Evolutionary conservation across 345 rosid species (phyloP).

Genomic region (Gossypium arboreum): DNA sequence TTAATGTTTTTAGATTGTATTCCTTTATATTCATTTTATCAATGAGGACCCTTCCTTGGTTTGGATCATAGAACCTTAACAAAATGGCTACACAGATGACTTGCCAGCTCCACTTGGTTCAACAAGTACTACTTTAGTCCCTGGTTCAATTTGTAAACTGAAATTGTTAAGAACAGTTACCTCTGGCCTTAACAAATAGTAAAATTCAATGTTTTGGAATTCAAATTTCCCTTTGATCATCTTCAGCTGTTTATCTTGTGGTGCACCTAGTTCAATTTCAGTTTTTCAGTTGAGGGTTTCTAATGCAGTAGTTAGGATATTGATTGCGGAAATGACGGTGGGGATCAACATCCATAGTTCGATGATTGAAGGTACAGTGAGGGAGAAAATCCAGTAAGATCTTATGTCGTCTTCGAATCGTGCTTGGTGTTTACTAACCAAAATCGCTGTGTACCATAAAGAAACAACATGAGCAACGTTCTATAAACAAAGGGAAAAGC

Average conservation of each 20-base stretch:
- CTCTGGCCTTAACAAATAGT: slow-evolving; percentile 51
- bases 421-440: slow-evolving; percentile 36
- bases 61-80: slow-evolving; percentile 47
- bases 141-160: slow-evolving; percentile 44
- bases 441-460: slow-evolving; percentile 49
- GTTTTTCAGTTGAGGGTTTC: slow-evolving; percentile 48
- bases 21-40: slow-evolving; percentile 35
- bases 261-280: slow-evolving; percentile 41
- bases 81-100: slow-evolving; percentile 55
- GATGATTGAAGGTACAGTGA: slow-evolving; percentile 63
- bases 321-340: slow-evolving; percentile 42
- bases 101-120: slow-evolving; percentile 69
- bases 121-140: slow-evolving; percentile 42
- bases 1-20: slow-evolving; percentile 37
- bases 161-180: slow-evolving; percentile 45
- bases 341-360: slow-evolving; percentile 63
- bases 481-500: slow-evolving; percentile 56
- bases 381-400: slow-evolving; percentile 65
- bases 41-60: slow-evolving; percentile 35
- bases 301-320: slow-evolving; percentile 44
- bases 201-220: slow-evolving; percentile 39
- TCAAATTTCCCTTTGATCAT: slow-evolving; percentile 37
- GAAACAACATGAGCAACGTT: slow-evolving; percentile 71
- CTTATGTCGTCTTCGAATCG: slow-evolving; percentile 41
- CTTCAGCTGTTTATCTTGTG: slow-evolving; percentile 17